These are phyloP conservation scores for Nitzschia inconspicua DNA, from an alignment of 108 stramenopile genomes.

Conservation along the genomic window DNA sequence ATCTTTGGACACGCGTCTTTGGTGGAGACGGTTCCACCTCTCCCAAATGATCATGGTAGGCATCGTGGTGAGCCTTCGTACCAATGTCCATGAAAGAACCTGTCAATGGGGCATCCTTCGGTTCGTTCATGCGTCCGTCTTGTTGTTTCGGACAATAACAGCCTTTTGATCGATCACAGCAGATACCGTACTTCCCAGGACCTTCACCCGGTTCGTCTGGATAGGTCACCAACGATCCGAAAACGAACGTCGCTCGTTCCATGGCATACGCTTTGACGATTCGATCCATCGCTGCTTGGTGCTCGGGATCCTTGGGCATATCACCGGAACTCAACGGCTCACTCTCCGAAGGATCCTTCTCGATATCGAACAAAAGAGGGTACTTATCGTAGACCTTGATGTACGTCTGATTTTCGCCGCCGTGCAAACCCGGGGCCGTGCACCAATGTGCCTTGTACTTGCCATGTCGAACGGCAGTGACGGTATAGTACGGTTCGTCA, in stretches of 20 bases:
- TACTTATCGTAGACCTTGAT: constrained; percentile 15
- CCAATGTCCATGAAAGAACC: too few species aligned
- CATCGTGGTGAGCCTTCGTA: constrained; percentile 24
- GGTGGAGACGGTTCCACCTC: constrained; percentile 29
- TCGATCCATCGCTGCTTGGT: constrained; percentile 20
- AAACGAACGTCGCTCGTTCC: constrained; percentile 37
- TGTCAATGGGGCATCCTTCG: too few species aligned
- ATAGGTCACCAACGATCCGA: constrained; percentile 16
- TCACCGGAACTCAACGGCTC: constrained; percentile 21
- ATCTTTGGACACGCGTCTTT: constrained; percentile 4
- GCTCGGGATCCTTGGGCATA: constrained; percentile 17
- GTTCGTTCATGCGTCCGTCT: constrained; percentile 23
- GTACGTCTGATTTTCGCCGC: background rate
- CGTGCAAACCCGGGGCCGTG: constrained; percentile 36
- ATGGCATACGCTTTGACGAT: constrained; percentile 33
- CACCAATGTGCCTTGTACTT: constrained; percentile 48
- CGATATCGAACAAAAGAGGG: constrained; percentile 43
- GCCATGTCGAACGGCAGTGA: constrained; percentile 38
- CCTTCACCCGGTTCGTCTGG: constrained; percentile 36
- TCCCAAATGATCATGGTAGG: constrained; percentile 29
- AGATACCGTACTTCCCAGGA: constrained; percentile 33
- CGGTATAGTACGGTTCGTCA: constrained; percentile 9
- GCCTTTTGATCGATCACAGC: constrained; percentile 34
- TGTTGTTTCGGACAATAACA: constrained; percentile 30
- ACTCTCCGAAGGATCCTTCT: constrained; percentile 37